Percentiles rank a stretch among this genome's conserved stretches.
Evolutionary conservation across 495 filamentous ascomycete species (phyloP).

Genomic region (Lasiosphaeria ovina): DNA sequence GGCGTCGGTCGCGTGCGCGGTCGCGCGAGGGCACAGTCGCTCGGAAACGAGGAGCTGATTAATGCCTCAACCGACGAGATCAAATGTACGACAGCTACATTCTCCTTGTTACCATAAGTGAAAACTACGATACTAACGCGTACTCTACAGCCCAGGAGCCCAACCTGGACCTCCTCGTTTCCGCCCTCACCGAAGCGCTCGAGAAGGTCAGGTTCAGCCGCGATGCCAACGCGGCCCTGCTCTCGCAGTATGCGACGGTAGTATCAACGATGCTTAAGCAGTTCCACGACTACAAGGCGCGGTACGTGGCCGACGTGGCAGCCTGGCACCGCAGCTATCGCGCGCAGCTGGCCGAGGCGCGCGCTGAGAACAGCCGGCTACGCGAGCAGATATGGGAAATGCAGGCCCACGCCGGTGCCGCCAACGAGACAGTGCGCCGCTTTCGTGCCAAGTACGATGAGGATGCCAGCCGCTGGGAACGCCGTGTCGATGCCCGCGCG

Average conservation of each 20-base stretch:
- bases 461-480: conserved; percentile 44
- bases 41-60: conserved; percentile 53
- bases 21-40: conserved; percentile 42
- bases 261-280: conserved; percentile 49
- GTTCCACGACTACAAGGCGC: conserved; percentile 53
- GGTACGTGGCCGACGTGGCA: conserved; percentile 49
- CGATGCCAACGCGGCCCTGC: conserved; percentile 52
- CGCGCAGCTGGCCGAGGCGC: conserved; percentile 54
- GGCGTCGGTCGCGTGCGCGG: conserved; percentile 56
- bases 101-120: not conserved
- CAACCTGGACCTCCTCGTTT: conserved; percentile 52
- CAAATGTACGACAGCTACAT: conserved; percentile 35
- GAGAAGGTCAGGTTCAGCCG: conserved; percentile 50
- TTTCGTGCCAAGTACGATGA: conserved; percentile 50
- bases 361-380: conserved; percentile 54
- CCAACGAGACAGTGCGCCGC: conserved; percentile 48
- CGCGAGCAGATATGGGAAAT: conserved; percentile 58
- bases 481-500: conserved; percentile 42
- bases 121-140: conserved; percentile 7
- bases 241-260: conserved; percentile 46
- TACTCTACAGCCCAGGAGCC: conserved; percentile 41
- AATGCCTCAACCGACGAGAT: conserved; percentile 46
- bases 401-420: conserved; percentile 48
- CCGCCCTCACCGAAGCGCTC: conserved; percentile 50
- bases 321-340: conserved; percentile 58